These are phyloP conservation scores for Aspergillus sclerotialis DNA, from an alignment of 2,329 filamentous ascomycete genomes.

Conservation along the genomic window DNA sequence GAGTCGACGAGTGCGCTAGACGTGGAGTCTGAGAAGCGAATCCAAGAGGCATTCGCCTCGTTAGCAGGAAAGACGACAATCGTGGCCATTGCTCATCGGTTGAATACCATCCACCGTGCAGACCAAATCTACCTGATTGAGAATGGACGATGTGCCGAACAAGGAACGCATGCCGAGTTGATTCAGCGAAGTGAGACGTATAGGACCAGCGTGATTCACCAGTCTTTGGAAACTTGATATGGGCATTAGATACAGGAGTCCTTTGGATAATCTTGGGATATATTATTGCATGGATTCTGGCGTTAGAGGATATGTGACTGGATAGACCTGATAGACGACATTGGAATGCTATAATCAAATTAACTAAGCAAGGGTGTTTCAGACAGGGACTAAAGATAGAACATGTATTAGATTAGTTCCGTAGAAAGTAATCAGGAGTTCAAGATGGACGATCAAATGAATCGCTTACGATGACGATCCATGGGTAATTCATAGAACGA, in stretches of 20 bases:
- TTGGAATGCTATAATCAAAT: too few relatives aligned
- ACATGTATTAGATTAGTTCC: too few relatives aligned
- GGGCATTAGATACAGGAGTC: background rate
- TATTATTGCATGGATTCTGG: too few relatives aligned
- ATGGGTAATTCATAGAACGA: too few relatives aligned
- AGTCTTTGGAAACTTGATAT: conserved; percentile 33
- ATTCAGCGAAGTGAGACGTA: conserved; percentile 44
- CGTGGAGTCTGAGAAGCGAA: conserved; percentile 43
- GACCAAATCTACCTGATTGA: conserved; percentile 71
- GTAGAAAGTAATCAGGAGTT: too few relatives aligned
- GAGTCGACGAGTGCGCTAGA: conserved; percentile 57
- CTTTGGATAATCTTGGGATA: background rate
- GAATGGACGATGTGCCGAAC: conserved; percentile 41
- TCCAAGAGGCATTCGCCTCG: conserved; percentile 37
- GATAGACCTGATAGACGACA: too few relatives aligned
- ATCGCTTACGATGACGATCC: too few relatives aligned
- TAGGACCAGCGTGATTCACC: conserved; percentile 44
- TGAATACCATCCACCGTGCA: conserved; percentile 45
- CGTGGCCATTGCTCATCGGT: conserved; percentile 36
- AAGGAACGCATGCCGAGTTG: conserved; percentile 44
- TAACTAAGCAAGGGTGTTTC: too few relatives aligned
- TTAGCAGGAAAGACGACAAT: conserved; percentile 29
- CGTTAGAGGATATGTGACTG: too few relatives aligned
- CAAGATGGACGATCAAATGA: too few relatives aligned
- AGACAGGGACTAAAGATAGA: too few relatives aligned